A percentile compares a stretch with the other conserved stretches of the same genome.
phyloP scores from a whole-genome alignment of 257 asterid genomes.

The Solanum appendiculatum region DNA sequence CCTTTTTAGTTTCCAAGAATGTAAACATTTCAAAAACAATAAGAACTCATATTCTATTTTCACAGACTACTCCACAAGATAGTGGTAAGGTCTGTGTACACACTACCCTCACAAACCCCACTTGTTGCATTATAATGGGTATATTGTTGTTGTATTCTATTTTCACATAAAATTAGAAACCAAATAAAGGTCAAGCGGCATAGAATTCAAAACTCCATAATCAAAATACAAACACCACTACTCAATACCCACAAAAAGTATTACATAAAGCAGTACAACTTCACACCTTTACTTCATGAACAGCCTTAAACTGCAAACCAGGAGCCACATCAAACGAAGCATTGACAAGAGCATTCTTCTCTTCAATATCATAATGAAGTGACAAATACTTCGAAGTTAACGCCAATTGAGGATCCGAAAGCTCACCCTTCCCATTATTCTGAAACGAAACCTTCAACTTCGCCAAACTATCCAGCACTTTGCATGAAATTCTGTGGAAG shows the following conservation, averaged over 20 bases:
- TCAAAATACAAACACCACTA: neutral
- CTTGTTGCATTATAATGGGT: neutral
- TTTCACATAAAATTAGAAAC: neutral
- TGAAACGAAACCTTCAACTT: conserved; percentile 65
- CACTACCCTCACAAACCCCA: neutral
- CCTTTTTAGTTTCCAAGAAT: neutral
- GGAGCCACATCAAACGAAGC: conserved; percentile 44
- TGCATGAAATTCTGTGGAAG: conserved; percentile 71
- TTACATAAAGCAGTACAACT: neutral
- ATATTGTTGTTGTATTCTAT: no score
- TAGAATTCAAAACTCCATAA: neutral
- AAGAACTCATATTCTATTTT: neutral
- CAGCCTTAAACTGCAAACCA: conserved; percentile 54
- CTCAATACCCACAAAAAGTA: neutral
- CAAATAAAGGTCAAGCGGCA: neutral
- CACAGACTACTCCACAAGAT: no score
- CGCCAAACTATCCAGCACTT: conserved; percentile 54
- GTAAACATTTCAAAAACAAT: neutral
- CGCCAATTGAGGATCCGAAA: conserved; percentile 65
- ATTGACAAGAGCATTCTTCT: conserved; percentile 65
- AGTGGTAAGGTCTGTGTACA: neutral
- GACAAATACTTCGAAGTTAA: conserved; percentile 61
- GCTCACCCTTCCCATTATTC: conserved; percentile 62
- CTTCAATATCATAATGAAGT: conserved; percentile 70
- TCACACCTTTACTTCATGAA: conserved; percentile 61